These are phyloP conservation scores for Phytophthora pluvialis DNA, from an alignment of 352 stramenopile species.

Conservation along the genomic window DNA sequence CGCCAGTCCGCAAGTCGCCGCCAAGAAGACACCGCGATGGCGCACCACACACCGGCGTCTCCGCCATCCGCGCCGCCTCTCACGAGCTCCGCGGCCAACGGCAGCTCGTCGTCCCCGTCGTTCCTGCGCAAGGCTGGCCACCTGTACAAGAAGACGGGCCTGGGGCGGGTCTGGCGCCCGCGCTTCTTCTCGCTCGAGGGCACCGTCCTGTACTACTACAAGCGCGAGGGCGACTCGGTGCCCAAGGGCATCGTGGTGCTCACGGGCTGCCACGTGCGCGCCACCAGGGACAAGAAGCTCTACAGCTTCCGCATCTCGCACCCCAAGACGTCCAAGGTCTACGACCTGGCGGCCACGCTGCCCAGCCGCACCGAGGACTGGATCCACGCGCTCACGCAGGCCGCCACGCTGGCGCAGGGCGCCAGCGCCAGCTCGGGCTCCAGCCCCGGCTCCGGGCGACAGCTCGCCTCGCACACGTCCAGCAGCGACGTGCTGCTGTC, in stretches of 20 bases:
- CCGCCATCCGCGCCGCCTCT: conserved; percentile 2
- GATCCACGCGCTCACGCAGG: conserved; percentile 57
- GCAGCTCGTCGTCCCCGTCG: conserved; percentile 21
- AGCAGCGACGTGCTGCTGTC: conserved; percentile 33
- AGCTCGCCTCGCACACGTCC: conserved; percentile 20
- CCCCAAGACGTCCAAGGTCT: conserved; percentile 68
- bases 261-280: conserved; percentile 55
- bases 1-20: conserved; percentile 24
- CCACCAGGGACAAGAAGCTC: conserved; percentile 70
- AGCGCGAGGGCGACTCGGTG: conserved; percentile 64
- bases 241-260: conserved; percentile 73
- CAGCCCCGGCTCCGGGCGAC: conserved; percentile 1
- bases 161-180: conserved; percentile 65
- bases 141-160: conserved; percentile 70
- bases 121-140: conserved; percentile 60
- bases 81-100: conserved; percentile 9
- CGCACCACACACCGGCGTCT: conserved; percentile 15
- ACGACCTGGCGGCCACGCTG: conserved; percentile 69
- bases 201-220: conserved; percentile 79
- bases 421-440: conserved; percentile 19
- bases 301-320: conserved; percentile 83
- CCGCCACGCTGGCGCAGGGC: conserved; percentile 36
- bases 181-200: conserved; percentile 73
- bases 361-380: conserved; percentile 62
- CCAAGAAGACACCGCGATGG: not conserved